Conservation (phyloP, 306 rosid species). For the Acacia crassicarpa region DNA sequence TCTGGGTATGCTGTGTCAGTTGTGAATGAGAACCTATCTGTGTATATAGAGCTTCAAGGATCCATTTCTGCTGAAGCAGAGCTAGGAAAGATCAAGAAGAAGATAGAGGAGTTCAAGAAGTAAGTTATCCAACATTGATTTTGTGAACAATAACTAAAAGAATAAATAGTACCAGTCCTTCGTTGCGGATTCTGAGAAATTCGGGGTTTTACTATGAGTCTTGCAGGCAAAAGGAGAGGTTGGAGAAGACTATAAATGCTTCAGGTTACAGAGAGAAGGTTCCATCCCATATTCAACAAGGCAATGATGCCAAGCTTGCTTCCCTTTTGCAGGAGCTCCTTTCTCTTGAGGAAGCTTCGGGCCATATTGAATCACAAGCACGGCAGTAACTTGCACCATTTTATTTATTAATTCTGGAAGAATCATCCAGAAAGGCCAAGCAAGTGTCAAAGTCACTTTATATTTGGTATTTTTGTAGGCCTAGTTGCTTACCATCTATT, state of each 20-base stretch:
- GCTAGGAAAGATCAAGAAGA: conserved; percentile 39
- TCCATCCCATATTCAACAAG: conserved; percentile 48
- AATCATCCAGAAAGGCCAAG: background rate
- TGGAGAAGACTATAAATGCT: conserved; percentile 55
- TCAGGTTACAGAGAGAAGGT: conserved; percentile 84
- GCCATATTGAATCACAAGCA: conserved; percentile 45
- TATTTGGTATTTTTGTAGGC: background rate
- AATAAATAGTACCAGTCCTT: background rate
- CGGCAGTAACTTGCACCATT: conserved; percentile 9
- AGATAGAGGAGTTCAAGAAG: conserved; percentile 48
- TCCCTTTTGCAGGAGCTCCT: conserved; percentile 63
- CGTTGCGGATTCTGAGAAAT: background rate
- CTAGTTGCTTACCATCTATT: background rate
- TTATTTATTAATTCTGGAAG: background rate
- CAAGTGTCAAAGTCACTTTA: background rate
- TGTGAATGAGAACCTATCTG: conserved; percentile 47
- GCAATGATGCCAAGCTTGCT: conserved; percentile 57
- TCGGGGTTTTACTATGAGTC: background rate
- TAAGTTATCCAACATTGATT: conserved; percentile 24
- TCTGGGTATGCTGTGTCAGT: conserved; percentile 40
- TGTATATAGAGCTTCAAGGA: conserved; percentile 49
- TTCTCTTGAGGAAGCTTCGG: conserved; percentile 66
- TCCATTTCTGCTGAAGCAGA: conserved; percentile 40
- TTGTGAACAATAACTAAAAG: background rate
- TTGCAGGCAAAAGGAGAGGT: conserved; percentile 60